These are phyloP conservation scores for Aspergillus tamarii DNA, from an alignment of 2,329 filamentous ascomycete species.

Conservation along the genomic window DNA sequence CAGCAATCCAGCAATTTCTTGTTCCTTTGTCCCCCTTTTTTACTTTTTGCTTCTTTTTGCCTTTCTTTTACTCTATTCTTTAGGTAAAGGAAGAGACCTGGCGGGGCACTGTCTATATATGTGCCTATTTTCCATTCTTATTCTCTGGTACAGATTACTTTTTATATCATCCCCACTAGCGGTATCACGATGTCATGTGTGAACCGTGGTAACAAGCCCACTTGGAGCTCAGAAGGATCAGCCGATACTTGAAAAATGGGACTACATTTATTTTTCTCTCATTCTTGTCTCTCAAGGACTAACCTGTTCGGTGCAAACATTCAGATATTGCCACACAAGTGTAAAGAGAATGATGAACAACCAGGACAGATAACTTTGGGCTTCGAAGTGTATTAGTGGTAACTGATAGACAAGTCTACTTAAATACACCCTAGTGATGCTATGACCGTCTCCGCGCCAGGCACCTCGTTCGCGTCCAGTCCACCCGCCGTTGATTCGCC, in stretches of 20 bases:
- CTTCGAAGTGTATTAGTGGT: neutral
- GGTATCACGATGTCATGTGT: constrained; percentile 20
- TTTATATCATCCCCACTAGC: constrained; percentile 22
- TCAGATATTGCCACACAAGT: neutral
- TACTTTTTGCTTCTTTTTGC: neutral
- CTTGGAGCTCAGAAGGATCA: neutral
- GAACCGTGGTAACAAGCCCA: constrained; percentile 20
- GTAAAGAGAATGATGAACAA: neutral
- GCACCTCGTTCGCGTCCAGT: constrained; percentile 18
- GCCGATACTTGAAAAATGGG: neutral
- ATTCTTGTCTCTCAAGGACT: neutral
- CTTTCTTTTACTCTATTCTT: neutral
- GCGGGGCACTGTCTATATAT: neutral
- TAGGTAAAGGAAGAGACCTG: neutral
- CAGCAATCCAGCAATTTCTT: neutral
- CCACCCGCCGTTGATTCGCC: constrained; percentile 19
- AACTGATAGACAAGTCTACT: neutral
- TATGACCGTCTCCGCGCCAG: constrained; percentile 18
- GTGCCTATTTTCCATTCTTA: neutral
- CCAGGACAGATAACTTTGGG: neutral
- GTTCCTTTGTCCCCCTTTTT: neutral
- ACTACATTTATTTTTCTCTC: neutral
- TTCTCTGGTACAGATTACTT: constrained; percentile 11
- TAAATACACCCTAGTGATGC: constrained; percentile 7
- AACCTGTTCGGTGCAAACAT: neutral